phyloP scores from a whole-genome alignment of 208 protist species.

The Willaertia magna region DNA sequence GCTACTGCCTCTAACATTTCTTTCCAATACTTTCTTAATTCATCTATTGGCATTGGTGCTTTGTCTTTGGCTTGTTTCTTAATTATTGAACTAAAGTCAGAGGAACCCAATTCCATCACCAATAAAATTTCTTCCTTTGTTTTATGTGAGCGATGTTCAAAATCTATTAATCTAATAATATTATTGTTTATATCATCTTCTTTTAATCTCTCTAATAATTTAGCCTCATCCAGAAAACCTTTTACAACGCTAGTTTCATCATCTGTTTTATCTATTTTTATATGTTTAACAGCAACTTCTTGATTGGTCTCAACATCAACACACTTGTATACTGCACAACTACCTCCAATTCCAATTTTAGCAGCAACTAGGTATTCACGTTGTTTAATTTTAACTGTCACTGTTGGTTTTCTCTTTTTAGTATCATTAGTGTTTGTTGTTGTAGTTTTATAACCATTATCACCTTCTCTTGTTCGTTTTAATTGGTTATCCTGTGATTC shows the following conservation, averaged over 20 bases:
- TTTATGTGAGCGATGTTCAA: constrained; percentile 12
- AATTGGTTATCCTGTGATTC: neutral
- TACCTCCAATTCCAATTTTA: constrained; percentile 43
- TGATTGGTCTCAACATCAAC: neutral
- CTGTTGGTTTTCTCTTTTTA: neutral
- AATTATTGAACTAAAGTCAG: constrained; percentile 40
- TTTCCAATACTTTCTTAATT: constrained; percentile 50
- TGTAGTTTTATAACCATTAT: neutral
- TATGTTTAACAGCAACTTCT: constrained; percentile 19
- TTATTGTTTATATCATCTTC: constrained; percentile 12
- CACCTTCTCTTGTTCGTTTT: neutral
- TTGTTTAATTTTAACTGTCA: neutral
- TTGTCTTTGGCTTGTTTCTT: constrained; percentile 11
- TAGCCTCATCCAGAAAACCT: constrained; percentile 50
- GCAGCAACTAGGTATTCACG: constrained; percentile 13
- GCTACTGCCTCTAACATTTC: constrained; percentile 54
- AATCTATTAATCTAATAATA: constrained; percentile 41
- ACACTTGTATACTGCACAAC: constrained; percentile 33
- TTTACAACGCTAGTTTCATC: constrained; percentile 15
- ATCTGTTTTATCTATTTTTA: constrained; percentile 2
- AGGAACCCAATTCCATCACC: constrained; percentile 44
- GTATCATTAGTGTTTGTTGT: neutral
- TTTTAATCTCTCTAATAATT: constrained; percentile 37
- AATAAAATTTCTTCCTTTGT: neutral
- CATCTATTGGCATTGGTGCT: constrained; percentile 26